Base-by-base conservation (phyloP, 2,329 filamentous ascomycete genomes). In the Aureobasidium mangrovei region DNA sequence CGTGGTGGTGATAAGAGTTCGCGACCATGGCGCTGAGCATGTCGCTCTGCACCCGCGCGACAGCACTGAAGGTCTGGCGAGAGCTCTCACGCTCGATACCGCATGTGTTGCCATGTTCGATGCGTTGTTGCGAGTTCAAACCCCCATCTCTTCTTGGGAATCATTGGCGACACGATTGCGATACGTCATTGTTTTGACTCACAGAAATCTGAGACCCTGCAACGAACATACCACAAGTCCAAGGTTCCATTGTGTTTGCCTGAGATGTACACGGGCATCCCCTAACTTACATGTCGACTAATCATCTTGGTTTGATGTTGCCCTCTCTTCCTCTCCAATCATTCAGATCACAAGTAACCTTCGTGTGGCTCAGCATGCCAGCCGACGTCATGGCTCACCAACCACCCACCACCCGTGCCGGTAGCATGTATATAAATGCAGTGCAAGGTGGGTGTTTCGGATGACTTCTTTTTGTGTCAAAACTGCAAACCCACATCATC, bases 361-460 rank as follows among this genome's bases (percentile, higher is more conserved):
- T 18, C 18, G 38, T 10, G 33, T 42, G 47, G 42, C 38, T 38
- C 47, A 51, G 38, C 38, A 18, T 33, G 45, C 12, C 35, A n/a
- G 24, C 38, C 47, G 38, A 51, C 47, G 47, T 51, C 47, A 51
- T 51, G 47, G 28, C 43, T 46, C n/a, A 24, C n/a, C 10, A 32
- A 18, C 39, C 35, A 31, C 46, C 46, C 39, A 49, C 47, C 47
- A 51, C 38, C 47, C n/a, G 7, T 51, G 29, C 35, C 8, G 36
- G 24, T 32, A 24, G n/a, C 28, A 49, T 39, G 10, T n/a, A 51
- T 51, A 51, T 51, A 51, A 26, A 32, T 40, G 1, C 6, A 35
- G 28, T 12, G 27, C 35, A 40, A 6, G 24, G 12, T 26, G 24
- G 6, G 18, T 41, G 28, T 31, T 2, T 36, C 10, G 10, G 5